Evolutionary conservation across 2,329 filamentous ascomycete species (phyloP), one percentile per base, ranked within the genome.

Genomic region (Pseudopyrenochaeta lycopersici): DNA sequence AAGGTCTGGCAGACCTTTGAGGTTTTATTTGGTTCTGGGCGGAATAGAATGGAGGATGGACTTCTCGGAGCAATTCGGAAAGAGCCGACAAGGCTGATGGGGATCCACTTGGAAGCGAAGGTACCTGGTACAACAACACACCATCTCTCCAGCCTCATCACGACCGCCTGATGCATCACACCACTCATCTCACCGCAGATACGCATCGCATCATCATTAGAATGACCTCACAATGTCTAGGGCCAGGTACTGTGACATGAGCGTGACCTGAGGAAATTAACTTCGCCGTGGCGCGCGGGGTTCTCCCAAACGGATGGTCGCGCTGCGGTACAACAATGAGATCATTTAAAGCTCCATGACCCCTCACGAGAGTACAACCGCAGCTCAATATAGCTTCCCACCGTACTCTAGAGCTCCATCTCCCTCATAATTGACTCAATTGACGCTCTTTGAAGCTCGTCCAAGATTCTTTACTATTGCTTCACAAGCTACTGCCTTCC

Each of bases 261-360:
- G 66, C 65, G 66, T 73, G 70, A 72, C 62, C 62, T 67, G 66
- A 65, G 62, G 36, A 49, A 52, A 56, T 59, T 57, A 41, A 43
- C 53, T 48, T 45, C 33, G 53, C 52, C 54, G 50, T 59, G 54
- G 60, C 60, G 65, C 57, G 65, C 63, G 63, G 65, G 63, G 65
- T 65, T 47, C 45, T 48, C 51, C 58, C 62, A 54, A 60, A 60
- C 51, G 50, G 52, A 23, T 52, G 38, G 56, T 62, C 55, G 49
- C 53, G 57, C 59, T 38, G 42, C 43, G 49, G 44, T 56, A 56
- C 56, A 62, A 60, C 56, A 66, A 72, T 72, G 70, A 71, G 63
- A 62, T 71, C 69, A 73, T 65, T 68, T 73, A 73, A 73, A 68
- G 61, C 60, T 58, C 56, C 54, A 45, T 61, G 53, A 72, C 69